A percentile compares a stretch with the other conserved stretches of the same genome.
Conservation (phyloP, 805 yeast species). For the Zygosaccharomyces bisporus region DNA sequence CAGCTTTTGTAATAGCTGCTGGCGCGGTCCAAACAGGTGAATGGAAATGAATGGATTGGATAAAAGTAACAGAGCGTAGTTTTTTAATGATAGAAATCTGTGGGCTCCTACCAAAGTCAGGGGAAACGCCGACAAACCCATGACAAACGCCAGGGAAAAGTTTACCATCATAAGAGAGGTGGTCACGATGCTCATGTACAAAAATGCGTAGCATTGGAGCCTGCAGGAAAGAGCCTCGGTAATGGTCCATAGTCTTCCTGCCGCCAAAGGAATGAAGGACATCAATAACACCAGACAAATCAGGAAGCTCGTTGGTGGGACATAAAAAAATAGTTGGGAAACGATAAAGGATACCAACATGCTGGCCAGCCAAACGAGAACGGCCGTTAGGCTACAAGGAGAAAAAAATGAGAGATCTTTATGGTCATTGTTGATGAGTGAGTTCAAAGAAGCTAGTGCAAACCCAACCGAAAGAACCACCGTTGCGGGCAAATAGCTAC, state of each 20-base stretch:
- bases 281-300: slow-evolving; percentile 18
- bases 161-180: slow-evolving; percentile 76
- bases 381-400: slow-evolving; percentile 21
- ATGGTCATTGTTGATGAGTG: slow-evolving; percentile 42
- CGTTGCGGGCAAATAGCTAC: slow-evolving; percentile 87
- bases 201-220: slow-evolving; percentile 46
- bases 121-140: slow-evolving; percentile 74
- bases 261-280: slow-evolving; percentile 22
- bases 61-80: slow-evolving; percentile 37
- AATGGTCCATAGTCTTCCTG: slow-evolving; percentile 18
- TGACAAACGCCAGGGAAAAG: slow-evolving; percentile 70
- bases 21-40: slow-evolving; percentile 35
- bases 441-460: slow-evolving; percentile 62
- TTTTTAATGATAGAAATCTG: slow-evolving; percentile 18
- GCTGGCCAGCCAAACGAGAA: slow-evolving; percentile 30
- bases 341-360: slow-evolving; percentile 30
- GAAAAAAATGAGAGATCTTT: slow-evolving; percentile 16
- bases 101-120: slow-evolving; percentile 50
- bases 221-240: slow-evolving; percentile 28
- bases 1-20: slow-evolving; percentile 43
- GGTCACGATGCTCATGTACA: slow-evolving; percentile 63
- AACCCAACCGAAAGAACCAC: slow-evolving; percentile 64
- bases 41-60: slow-evolving; percentile 52
- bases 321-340: slow-evolving; percentile 19
- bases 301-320: slow-evolving; percentile 19